A percentile compares a stretch with the other conserved stretches of the same genome.
Conservation (phyloP, 1,139 yeast species). For the Candida buenavistaensis region DNA sequence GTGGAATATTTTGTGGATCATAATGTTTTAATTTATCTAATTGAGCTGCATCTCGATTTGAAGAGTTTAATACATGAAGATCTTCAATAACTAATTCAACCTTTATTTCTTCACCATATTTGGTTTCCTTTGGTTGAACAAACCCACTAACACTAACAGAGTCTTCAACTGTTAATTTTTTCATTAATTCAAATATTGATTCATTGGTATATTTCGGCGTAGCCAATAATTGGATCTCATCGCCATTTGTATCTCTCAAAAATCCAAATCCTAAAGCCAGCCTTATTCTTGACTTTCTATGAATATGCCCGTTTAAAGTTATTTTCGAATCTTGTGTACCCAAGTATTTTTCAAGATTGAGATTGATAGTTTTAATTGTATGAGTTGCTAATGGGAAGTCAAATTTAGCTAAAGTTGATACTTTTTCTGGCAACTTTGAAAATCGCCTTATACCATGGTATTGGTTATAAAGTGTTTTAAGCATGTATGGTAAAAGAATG, state of each 20-base stretch:
- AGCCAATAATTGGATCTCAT: slow-evolving; percentile 60
- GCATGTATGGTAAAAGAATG: slow-evolving; percentile 2
- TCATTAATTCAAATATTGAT: slow-evolving; percentile 41
- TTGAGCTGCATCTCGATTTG: slow-evolving; percentile 70
- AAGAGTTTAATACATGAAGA: slow-evolving; percentile 61
- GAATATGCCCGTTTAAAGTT: slow-evolving; percentile 76
- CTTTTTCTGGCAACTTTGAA: slow-evolving; percentile 23
- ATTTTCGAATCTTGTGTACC: slow-evolving; percentile 19
- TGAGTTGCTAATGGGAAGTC: slow-evolving; percentile 41
- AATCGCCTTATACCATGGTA: slow-evolving; percentile 8
- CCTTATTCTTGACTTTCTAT: slow-evolving; percentile 59
- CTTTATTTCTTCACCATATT: slow-evolving; percentile 17
- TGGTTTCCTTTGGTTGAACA: slow-evolving; percentile 35
- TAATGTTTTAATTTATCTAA: slow-evolving; percentile 57
- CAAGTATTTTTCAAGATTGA: slow-evolving; percentile 16
- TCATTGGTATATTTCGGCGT: slow-evolving; percentile 36
- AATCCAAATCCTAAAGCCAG: slow-evolving; percentile 62
- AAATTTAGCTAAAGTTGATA: slow-evolving; percentile 31
- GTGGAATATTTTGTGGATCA: slow-evolving; percentile 61
- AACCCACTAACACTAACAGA: slow-evolving; percentile 70
- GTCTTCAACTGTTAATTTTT: slow-evolving; percentile 63
- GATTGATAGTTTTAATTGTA: slow-evolving; percentile 19
- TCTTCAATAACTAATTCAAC: slow-evolving; percentile 60
- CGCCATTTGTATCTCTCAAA: slow-evolving; percentile 72
- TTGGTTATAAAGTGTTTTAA: slow-evolving; percentile 2